phyloP scores from a whole-genome alignment of 2,329 filamentous ascomycete species.

The Phyllosticta paracitricarpa region DNA sequence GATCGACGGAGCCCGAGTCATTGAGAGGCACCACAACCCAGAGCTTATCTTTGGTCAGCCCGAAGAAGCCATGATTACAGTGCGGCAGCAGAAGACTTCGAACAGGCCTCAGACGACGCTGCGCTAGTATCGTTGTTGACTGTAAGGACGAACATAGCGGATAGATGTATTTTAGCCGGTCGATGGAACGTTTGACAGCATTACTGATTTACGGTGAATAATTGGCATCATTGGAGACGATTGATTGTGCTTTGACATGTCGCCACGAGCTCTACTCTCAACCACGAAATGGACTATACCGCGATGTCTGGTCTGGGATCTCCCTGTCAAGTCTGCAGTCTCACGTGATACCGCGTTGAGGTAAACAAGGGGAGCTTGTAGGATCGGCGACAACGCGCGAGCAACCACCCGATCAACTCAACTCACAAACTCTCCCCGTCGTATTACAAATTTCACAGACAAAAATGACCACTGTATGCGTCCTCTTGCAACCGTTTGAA shows the following conservation, averaged over 20 bases:
- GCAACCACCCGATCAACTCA: background rate
- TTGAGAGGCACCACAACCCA: constrained; percentile 15
- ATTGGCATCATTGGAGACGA: background rate
- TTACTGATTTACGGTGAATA: background rate
- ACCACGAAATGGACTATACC: no score
- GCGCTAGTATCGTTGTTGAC: background rate
- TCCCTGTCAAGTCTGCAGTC: background rate
- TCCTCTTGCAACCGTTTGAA: background rate
- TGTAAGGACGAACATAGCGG: background rate
- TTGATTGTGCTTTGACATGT: background rate
- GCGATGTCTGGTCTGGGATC: background rate
- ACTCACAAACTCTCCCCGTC: background rate
- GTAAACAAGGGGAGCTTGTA: background rate
- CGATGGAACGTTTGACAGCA: background rate
- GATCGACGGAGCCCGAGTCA: constrained; percentile 41
- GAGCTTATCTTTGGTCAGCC: background rate
- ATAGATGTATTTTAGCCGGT: background rate
- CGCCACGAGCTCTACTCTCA: background rate
- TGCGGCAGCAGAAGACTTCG: background rate
- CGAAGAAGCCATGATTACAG: background rate
- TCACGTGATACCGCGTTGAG: background rate
- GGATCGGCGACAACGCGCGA: background rate
- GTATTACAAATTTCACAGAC: background rate
- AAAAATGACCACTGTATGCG: background rate
- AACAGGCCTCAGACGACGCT: background rate